Evolutionary conservation across 2,329 filamentous ascomycete genomes (phyloP).

Genomic region (Podosphaera fusca): DNA sequence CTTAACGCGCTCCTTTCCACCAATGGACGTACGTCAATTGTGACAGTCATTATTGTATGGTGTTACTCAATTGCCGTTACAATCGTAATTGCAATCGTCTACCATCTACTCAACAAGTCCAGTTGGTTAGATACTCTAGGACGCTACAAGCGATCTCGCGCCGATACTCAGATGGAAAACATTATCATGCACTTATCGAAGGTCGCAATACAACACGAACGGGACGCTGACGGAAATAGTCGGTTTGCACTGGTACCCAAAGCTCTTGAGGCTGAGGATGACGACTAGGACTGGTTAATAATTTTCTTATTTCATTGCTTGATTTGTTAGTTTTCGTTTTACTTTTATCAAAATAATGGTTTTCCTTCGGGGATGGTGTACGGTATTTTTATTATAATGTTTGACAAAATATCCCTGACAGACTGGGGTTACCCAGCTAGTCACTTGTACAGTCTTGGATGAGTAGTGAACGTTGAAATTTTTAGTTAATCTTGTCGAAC

Average conservation of each 20-base stretch:
- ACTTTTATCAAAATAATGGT: no score
- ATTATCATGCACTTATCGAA: conserved; percentile 41
- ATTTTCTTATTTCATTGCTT: no score
- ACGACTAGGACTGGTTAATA: conserved; percentile 9
- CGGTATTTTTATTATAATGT: no score
- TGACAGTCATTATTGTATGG: conserved; percentile 43
- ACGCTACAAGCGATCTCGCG: conserved; percentile 34
- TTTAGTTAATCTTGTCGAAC: no score
- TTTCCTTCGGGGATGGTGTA: no score
- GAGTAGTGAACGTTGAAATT: no score
- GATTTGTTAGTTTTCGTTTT: no score
- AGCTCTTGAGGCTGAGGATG: conserved; percentile 14
- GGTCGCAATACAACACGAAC: conserved; percentile 35
- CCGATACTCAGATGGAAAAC: conserved; percentile 43
- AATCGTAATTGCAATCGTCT: conserved; percentile 41
- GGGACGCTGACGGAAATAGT: conserved; percentile 20
- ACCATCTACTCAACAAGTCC: conserved; percentile 36
- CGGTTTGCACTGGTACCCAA: conserved; percentile 12
- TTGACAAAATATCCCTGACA: no score
- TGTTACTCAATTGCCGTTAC: conserved; percentile 41
- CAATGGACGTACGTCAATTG: conserved; percentile 24
- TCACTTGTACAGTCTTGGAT: no score
- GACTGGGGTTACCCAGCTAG: no score
- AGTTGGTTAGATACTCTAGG: conserved; percentile 36
- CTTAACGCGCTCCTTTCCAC: conserved; percentile 16